Evolutionary conservation across 1,284 basidiomycete genomes (phyloP), one percentile per base, ranked within the genome.

Genomic region (Heterobasidion irregulare): DNA sequence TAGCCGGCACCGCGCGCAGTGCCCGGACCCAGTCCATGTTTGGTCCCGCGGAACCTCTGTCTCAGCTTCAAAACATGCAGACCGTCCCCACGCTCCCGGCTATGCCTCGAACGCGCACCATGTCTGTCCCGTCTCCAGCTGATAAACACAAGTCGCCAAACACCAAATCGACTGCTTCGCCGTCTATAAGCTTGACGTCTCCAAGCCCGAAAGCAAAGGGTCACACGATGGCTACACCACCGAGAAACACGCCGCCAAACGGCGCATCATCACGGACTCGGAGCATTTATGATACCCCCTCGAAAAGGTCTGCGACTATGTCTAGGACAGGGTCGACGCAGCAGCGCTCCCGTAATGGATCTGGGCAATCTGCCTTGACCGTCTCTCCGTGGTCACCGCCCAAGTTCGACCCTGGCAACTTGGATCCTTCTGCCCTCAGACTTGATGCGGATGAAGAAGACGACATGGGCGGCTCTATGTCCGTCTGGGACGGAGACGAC

Each of bases 401-500:
- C 18, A 32, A 36, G 26, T 26, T 26, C 26, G 6, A 26, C 26
- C 26, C 26, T 26, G 26, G 26, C 26, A 32, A 10, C 46, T n/a
- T 46, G 10, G 58, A 58, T 41, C 56, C 56, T 8, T 59, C 56
- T 41, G 56, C 59, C 44, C 58, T 63, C 34, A 61, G 56, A 54
- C 52, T 55, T 50, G 58, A 50, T 34, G 53, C 50, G 8, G 56
- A 60, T 16, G 61, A 56, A 15, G 59, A 59, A 47, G 56, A 57
- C 6, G 62, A 65, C 6, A 12, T 44, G 48, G 62, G 63, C 34
- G 63, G 63, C 57, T 58, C 64, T 43, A 65, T 65, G 57, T 66
- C 65, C 9, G 54, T 66, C 34, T 71, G 70, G 69, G 73, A 73
- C 52, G 70, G 68, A 8, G 74, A 74, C 52, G 73, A 74, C 49